Percentiles rank a stretch among this genome's conserved stretches.
Conservation (phyloP, 345 rosid species). For the Citrus australasica region DNA sequence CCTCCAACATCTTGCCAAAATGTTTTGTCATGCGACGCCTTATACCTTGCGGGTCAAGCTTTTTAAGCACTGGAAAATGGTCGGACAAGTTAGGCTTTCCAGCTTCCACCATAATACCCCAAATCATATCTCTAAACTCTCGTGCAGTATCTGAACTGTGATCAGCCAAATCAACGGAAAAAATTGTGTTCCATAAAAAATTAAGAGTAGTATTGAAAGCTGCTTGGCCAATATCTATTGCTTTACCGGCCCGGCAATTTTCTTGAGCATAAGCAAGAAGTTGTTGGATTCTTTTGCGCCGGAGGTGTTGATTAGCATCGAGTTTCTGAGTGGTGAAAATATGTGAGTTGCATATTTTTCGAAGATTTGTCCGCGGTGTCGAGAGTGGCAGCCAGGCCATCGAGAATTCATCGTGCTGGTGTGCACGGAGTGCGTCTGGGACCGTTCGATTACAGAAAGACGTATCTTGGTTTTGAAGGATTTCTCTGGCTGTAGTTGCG, state of each 20-base stretch:
- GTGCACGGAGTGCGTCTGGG: conserved; percentile 1
- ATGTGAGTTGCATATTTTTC: conserved; percentile 27
- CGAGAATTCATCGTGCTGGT: not conserved
- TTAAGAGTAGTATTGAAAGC: conserved; percentile 24
- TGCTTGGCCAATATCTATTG: conserved; percentile 27
- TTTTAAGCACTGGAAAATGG: conserved; percentile 27
- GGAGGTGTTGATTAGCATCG: conserved; percentile 17
- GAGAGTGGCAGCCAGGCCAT: conserved; percentile 14
- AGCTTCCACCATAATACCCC: conserved; percentile 18
- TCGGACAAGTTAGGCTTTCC: conserved; percentile 35
- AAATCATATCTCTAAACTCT: conserved; percentile 20
- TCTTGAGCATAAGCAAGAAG: conserved; percentile 16
- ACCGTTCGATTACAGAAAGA: conserved; percentile 18
- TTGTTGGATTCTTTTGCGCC: conserved; percentile 21
- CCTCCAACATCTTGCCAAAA: conserved; percentile 18
- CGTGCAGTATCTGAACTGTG: conserved; percentile 1
- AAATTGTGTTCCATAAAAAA: conserved; percentile 19
- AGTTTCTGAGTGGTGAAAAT: conserved; percentile 27
- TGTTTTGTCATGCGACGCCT: conserved; percentile 14
- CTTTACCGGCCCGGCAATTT: conserved; percentile 6
- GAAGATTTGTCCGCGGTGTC: conserved; percentile 22
- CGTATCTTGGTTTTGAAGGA: conserved; percentile 29
- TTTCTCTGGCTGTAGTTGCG: conserved; percentile 23
- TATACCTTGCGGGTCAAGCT: conserved; percentile 28
- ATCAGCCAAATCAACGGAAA: conserved; percentile 28